phyloP scores from a whole-genome alignment of 768 basidiomycete species.

The Daedalea quercina region DNA sequence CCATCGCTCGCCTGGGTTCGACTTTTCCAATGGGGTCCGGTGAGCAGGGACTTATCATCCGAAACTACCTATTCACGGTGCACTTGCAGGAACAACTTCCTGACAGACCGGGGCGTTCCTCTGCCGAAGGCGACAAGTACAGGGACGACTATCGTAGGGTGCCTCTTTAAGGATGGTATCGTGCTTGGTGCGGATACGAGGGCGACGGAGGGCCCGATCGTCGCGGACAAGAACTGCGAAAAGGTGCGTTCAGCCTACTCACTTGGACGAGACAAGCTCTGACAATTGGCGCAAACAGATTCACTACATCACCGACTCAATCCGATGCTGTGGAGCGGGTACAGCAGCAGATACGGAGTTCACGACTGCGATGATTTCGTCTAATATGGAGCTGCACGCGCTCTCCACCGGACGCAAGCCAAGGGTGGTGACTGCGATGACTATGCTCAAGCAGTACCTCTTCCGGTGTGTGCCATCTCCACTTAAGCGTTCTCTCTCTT shows the following conservation, averaged over 20 bases:
- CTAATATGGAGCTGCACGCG: conserved; percentile 90
- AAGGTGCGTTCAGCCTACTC: conserved; percentile 57
- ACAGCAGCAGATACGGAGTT: conserved; percentile 99
- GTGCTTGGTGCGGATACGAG: conserved; percentile 95
- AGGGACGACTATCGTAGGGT: conserved; percentile 97
- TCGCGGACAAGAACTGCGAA: conserved; percentile 99
- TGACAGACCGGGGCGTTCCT: conserved; percentile 62
- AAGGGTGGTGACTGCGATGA: conserved; percentile 96
- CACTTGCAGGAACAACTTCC: conserved; percentile 57
- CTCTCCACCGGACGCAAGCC: conserved; percentile 89
- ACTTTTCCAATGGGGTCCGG: conserved; percentile 75
- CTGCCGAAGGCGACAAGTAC: conserved; percentile 85
- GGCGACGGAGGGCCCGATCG: conserved; percentile 90
- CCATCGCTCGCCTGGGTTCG: conserved; percentile 55
- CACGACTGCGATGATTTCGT: conserved; percentile 89
- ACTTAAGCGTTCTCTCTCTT: background rate
- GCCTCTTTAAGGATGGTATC: conserved; percentile 87
- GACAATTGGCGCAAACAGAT: conserved; percentile 46
- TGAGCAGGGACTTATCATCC: conserved; percentile 17
- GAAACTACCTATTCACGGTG: background rate
- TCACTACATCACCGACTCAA: conserved; percentile 92
- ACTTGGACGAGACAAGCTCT: background rate
- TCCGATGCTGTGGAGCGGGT: conserved; percentile 96
- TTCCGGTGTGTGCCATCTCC: conserved; percentile 51
- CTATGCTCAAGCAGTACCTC: conserved; percentile 95